Percentiles rank a stretch among this genome's conserved stretches.
These are phyloP conservation scores for Plasmodium reichenowi DNA, from an alignment of 169 alveolate genomes.

Conservation along the genomic window DNA sequence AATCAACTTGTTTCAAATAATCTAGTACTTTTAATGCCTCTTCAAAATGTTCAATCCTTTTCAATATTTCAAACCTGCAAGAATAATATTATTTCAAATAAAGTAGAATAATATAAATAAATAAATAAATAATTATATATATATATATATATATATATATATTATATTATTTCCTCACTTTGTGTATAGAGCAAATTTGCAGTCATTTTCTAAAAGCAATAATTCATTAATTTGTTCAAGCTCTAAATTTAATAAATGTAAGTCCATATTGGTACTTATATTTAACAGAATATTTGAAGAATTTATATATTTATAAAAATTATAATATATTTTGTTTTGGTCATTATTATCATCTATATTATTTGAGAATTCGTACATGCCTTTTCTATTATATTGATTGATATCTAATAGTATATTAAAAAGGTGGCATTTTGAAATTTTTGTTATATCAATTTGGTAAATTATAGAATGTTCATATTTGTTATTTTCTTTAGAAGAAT, in stretches of 20 bases:
- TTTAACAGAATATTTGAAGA: conserved; percentile 25
- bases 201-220: conserved; percentile 28
- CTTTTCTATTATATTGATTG: background rate
- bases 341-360: conserved; percentile 5
- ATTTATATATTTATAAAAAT: conserved; percentile 58
- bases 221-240: conserved; percentile 63
- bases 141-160: conserved; percentile 4
- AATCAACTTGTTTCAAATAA: conserved; percentile 36
- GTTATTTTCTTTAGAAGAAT: conserved; percentile 17
- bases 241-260: conserved; percentile 29
- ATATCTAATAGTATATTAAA: conserved; percentile 43
- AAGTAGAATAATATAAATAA: background rate
- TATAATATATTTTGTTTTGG: background rate
- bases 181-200: conserved; percentile 65
- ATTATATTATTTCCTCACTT: conserved; percentile 4
- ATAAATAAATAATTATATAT: background rate
- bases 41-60: conserved; percentile 53
- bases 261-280: conserved; percentile 19
- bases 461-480: conserved; percentile 23
- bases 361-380: background rate
- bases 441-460: conserved; percentile 28
- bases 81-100: background rate
- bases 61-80: conserved; percentile 61
- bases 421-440: conserved; percentile 26
- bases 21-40: conserved; percentile 40